These are phyloP conservation scores for Penicillium hordei DNA, from an alignment of 2,329 filamentous ascomycete genomes.

Conservation along the genomic window DNA sequence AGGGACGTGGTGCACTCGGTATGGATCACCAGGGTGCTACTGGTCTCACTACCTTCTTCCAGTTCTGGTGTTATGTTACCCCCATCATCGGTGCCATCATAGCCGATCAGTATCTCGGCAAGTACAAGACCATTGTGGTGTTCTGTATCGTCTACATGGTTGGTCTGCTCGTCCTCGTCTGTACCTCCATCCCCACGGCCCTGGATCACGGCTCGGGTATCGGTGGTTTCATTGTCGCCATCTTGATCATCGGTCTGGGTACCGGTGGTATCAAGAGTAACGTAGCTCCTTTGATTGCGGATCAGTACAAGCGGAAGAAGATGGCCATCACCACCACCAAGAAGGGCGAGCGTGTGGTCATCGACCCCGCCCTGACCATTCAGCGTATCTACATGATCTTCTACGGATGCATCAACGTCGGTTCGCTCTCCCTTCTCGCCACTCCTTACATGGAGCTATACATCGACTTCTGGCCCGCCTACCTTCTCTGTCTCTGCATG, in stretches of 20 bases:
- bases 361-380: slow-evolving; percentile 66
- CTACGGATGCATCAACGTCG: slow-evolving; percentile 72
- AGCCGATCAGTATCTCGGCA: slow-evolving; percentile 61
- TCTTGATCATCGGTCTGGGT: slow-evolving; percentile 64
- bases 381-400: slow-evolving; percentile 73
- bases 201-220: slow-evolving; percentile 53
- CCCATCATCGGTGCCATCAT: slow-evolving; percentile 60
- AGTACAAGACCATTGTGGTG: slow-evolving; percentile 59
- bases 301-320: slow-evolving; percentile 62
- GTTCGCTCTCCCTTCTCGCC: slow-evolving; percentile 65
- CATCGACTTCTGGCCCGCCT: slow-evolving; percentile 67
- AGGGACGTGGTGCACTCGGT: slow-evolving; percentile 44
- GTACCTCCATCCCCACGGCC: slow-evolving; percentile 55
- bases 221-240: slow-evolving; percentile 56
- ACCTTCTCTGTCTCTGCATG: slow-evolving; percentile 60
- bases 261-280: slow-evolving; percentile 71
- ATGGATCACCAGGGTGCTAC: slow-evolving; percentile 49
- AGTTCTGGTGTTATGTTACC: slow-evolving; percentile 59
- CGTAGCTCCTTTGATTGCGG: slow-evolving; percentile 59
- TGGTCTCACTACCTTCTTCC: slow-evolving; percentile 54
- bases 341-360: slow-evolving; percentile 58
- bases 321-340: slow-evolving; percentile 48
- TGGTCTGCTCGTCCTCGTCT: slow-evolving; percentile 56
- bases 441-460: slow-evolving; percentile 68
- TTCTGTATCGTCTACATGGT: slow-evolving; percentile 60